Percentiles rank a stretch among this genome's conserved stretches.
These are phyloP conservation scores for Jackrogersella minutella DNA, from an alignment of 495 filamentous ascomycete genomes.

Conservation along the genomic window DNA sequence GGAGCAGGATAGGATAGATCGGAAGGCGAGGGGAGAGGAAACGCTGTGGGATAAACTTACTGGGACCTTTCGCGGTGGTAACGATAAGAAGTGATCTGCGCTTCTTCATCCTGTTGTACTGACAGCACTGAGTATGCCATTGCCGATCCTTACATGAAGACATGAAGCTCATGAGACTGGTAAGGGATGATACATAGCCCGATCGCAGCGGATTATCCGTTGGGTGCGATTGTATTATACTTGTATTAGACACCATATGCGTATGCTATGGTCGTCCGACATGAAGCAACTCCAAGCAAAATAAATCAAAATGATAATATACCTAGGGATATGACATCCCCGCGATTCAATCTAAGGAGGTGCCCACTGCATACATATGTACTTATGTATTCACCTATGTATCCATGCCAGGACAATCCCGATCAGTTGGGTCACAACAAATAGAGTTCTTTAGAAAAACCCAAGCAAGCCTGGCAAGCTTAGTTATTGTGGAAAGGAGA, in stretches of 20 bases:
- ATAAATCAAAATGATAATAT: not conserved
- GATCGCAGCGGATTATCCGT: not conserved
- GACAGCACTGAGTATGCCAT: no score
- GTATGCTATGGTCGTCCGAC: not conserved
- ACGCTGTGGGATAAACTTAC: slow-evolving; percentile 59
- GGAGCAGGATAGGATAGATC: slow-evolving; percentile 62
- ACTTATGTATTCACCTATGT: not conserved
- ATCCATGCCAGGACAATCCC: not conserved
- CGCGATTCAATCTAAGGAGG: not conserved
- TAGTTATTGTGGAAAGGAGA: no score
- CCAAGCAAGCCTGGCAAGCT: no score
- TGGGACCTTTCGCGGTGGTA: slow-evolving; percentile 36
- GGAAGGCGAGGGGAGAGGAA: slow-evolving; percentile 66
- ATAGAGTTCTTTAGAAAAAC: no score
- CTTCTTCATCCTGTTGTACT: not conserved
- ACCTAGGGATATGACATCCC: not conserved
- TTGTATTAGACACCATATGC: not conserved
- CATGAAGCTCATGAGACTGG: not conserved
- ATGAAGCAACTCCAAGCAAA: not conserved
- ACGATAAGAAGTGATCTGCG: not conserved
- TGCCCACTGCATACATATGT: not conserved
- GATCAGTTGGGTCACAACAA: not conserved
- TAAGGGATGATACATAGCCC: not conserved
- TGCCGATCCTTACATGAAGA: not conserved
- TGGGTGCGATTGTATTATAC: slow-evolving; percentile 1